phyloP scores from a whole-genome alignment of 768 basidiomycete species.

The Hericium coralloides region DNA sequence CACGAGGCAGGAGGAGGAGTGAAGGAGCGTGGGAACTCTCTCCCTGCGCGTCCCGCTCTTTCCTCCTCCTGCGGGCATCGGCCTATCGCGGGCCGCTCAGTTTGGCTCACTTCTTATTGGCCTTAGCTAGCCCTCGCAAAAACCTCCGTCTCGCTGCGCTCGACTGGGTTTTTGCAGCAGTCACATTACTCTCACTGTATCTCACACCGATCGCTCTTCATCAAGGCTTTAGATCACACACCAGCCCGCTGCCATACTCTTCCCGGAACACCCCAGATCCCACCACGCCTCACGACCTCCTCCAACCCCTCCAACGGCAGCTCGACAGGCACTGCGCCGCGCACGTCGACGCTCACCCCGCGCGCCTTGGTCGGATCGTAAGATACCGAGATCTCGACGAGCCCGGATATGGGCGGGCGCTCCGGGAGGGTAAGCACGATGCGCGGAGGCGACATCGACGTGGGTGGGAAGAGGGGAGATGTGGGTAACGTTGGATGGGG shows the following conservation, averaged over 20 bases:
- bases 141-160: no score
- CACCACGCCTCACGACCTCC: constrained; percentile 66
- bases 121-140: no score
- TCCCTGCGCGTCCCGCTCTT: no score
- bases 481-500: constrained; percentile 10
- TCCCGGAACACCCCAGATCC: constrained; percentile 59
- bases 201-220: no score
- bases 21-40: no score
- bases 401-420: constrained; percentile 51
- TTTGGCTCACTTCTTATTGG: no score
- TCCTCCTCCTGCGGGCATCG: no score
- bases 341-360: constrained; percentile 49
- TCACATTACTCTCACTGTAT: no score
- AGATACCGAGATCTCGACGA: constrained; percentile 54
- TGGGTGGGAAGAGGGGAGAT: constrained; percentile 5
- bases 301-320: constrained; percentile 46
- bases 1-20: no score
- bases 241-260: constrained; percentile 37
- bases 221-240: not conserved
- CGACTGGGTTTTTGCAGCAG: no score
- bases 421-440: constrained; percentile 61
- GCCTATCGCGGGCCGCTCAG: no score
- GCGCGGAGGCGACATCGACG: constrained; percentile 27
- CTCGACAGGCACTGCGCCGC: constrained; percentile 42
- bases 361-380: constrained; percentile 48